Base-by-base conservation (phyloP, 768 basidiomycete genomes). In the Fomitopsis serialis region DNA sequence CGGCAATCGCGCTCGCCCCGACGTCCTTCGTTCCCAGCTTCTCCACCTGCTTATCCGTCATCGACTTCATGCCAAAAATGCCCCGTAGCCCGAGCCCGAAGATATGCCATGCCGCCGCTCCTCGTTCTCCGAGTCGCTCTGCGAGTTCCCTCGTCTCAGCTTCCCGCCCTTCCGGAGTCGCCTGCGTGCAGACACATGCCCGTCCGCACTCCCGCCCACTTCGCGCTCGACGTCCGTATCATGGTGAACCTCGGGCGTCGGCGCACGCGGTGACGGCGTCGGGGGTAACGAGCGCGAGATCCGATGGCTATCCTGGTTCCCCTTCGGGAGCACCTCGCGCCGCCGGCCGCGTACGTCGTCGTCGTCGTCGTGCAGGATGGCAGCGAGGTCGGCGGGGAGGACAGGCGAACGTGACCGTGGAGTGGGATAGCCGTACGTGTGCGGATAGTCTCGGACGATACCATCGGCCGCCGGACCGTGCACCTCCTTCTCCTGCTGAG, bases 21-120 rank as follows among this genome's bases (percentile, higher is more conserved):
- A 11, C 46, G 21, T 45, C 44, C 44, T 25, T 21, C 15, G 23
- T 57, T 43, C 42, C 54, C 45, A 66, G 55, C 57, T 58, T 64
- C 50, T 64, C 62, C 51, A 62, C 56, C 57, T 66, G 65, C 19
- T 58, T 58, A 42, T 63, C 63, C 1, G 65, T 66, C 32, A 66
- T 56, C 13, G 52, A 22, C 54, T 64, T 64, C 35, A 49, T 21
- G 35, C 48, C 48, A 23, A 49, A 49, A 15, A 40, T 40, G 21
- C 48, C 48, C 22, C 13, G 24, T 7, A 48, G 29, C 8, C 48
- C 35, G 15, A 29, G 46, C 21, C 4, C 46, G 46, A 29, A 23
- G 46, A 4, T 3, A 9, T 27, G 36, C 35, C 35, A 11, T 35
- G 24, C 7, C 21, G 8, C 12, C 35, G 15, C 17, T 37, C 35